Evolutionary conservation across 1,139 yeast genomes (phyloP).

Genomic region (Kodamaea ohmeri): DNA sequence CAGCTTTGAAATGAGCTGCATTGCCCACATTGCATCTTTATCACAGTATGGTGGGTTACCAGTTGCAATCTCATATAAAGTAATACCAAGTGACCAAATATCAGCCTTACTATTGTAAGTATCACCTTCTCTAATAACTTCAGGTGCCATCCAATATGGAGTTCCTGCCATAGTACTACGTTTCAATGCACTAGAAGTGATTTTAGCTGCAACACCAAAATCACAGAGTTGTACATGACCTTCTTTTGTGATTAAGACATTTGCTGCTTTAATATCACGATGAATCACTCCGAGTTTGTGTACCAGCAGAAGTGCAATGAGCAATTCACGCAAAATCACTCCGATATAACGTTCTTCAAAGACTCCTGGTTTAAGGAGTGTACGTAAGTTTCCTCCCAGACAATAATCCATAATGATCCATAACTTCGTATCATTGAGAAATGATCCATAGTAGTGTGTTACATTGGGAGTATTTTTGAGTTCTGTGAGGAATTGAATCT

Average conservation of each 20-base stretch:
- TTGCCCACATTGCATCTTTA: slow-evolving; percentile 91
- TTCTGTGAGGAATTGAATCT: slow-evolving; percentile 81
- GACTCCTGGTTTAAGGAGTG: slow-evolving; percentile 82
- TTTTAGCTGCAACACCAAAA: slow-evolving; percentile 95
- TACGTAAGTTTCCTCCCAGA: slow-evolving; percentile 93
- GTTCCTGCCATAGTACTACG: slow-evolving; percentile 98
- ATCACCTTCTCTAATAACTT: slow-evolving; percentile 91
- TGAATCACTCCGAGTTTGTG: slow-evolving; percentile 92
- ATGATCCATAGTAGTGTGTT: slow-evolving; percentile 89
- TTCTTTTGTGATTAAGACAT: slow-evolving; percentile 81
- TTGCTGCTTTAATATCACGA: slow-evolving; percentile 94
- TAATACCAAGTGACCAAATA: slow-evolving; percentile 92
- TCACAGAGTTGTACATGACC: slow-evolving; percentile 93
- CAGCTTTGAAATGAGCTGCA: slow-evolving; percentile 88
- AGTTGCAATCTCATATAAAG: slow-evolving; percentile 90
- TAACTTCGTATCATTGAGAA: slow-evolving; percentile 77
- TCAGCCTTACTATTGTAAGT: slow-evolving; percentile 83
- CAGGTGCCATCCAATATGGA: slow-evolving; percentile 99
- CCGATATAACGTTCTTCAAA: slow-evolving; percentile 83
- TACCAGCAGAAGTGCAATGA: slow-evolving; percentile 74
- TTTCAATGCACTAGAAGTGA: slow-evolving; percentile 72
- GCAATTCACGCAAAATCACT: slow-evolving; percentile 75
- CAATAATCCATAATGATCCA: slow-evolving; percentile 99
- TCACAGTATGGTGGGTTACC: slow-evolving; percentile 98
- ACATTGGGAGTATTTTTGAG: slow-evolving; percentile 85